A percentile compares a stretch with the other conserved stretches of the same genome.
phyloP scores from a whole-genome alignment of 129 eudicot species.

The Tagetes patula region DNA sequence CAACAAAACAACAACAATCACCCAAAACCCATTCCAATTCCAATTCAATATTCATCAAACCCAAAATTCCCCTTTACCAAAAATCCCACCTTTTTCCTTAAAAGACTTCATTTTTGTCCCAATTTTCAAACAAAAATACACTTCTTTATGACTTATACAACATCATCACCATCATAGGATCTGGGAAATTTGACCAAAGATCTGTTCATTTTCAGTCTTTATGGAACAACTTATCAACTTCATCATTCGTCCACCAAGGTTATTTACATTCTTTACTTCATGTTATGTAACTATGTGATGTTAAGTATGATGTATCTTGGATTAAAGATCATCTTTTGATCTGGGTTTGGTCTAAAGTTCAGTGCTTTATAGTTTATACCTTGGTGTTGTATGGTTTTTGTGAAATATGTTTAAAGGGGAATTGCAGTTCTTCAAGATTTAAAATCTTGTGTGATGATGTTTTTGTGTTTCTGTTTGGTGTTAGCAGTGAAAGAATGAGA shows the following conservation, averaged over 20 bases:
- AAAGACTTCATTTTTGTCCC: slow-evolving; percentile 5
- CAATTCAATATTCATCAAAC: no score
- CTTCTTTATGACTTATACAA: background rate
- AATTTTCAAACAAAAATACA: background rate
- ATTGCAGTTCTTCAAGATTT: background rate
- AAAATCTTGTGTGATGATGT: background rate
- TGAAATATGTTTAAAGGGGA: background rate
- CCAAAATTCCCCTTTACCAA: background rate
- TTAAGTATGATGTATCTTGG: background rate
- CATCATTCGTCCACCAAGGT: slow-evolving; percentile 85
- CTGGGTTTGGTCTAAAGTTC: background rate
- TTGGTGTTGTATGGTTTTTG: background rate
- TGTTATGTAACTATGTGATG: background rate
- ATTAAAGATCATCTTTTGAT: background rate
- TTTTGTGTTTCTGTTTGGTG: background rate
- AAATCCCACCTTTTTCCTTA: background rate
- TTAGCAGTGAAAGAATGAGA: background rate
- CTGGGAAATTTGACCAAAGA: slow-evolving; percentile 27
- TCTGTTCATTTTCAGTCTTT: slow-evolving; percentile 36
- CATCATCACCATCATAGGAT: background rate
- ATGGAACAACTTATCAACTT: slow-evolving; percentile 86
- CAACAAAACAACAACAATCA: background rate
- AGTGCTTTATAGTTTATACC: background rate
- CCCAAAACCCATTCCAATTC: no score
- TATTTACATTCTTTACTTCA: background rate